Conservation (phyloP, 2,329 filamentous ascomycete species). For the Escovopsis sp. region DNA sequence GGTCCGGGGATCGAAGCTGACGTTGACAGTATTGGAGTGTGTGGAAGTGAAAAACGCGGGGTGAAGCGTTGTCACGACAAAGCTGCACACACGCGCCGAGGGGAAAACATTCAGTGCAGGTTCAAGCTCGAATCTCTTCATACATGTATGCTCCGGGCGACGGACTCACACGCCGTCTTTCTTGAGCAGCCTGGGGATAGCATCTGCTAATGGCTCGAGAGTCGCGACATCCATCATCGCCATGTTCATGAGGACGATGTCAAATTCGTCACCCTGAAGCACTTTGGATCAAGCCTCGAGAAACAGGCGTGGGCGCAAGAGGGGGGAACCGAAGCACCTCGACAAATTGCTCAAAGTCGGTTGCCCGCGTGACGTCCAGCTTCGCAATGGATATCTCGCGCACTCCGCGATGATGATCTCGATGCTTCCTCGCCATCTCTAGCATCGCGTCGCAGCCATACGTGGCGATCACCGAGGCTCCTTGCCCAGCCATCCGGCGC, state of each 20-base stretch:
- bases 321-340: not conserved
- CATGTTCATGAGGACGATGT: slow-evolving; percentile 33
- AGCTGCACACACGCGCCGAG: slow-evolving; percentile 15
- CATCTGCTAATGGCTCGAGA: slow-evolving; percentile 25
- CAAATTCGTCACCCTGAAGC: slow-evolving; percentile 19
- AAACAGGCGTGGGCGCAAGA: not conserved
- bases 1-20: slow-evolving; percentile 20
- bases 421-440: slow-evolving; percentile 14
- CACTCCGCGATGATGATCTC: not conserved
- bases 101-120: too few relatives aligned
- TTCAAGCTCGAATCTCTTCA: not conserved
- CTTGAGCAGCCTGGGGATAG: slow-evolving; percentile 25
- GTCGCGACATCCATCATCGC: slow-evolving; percentile 33
- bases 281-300: too few relatives aligned
- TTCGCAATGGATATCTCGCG: slow-evolving; percentile 16
- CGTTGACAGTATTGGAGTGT: slow-evolving; percentile 23
- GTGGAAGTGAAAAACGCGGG: slow-evolving; percentile 34
- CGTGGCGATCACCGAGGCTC: slow-evolving; percentile 26
- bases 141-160: not conserved
- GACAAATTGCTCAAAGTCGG: slow-evolving; percentile 4
- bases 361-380: slow-evolving; percentile 24
- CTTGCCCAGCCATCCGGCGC: slow-evolving; percentile 25
- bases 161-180: slow-evolving; percentile 24
- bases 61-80: slow-evolving; percentile 32
- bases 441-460: slow-evolving; percentile 30